phyloP scores from a whole-genome alignment of 176 grass and related monocot genomes.

The Oryza officinalis region DNA sequence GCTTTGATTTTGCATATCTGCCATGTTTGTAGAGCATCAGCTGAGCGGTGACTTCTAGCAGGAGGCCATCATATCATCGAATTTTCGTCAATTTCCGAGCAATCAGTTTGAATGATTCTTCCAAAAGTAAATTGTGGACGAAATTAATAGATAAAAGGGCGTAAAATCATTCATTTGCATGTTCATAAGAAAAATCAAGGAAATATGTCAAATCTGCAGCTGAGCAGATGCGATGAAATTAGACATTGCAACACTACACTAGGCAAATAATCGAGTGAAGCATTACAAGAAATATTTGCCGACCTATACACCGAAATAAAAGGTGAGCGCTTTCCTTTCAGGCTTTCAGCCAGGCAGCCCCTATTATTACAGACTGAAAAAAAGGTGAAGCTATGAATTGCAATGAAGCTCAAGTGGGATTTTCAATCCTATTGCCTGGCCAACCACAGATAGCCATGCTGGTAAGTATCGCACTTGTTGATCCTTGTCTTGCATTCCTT shows the following conservation, averaged over 20 bases:
- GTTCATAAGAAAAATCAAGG: neutral
- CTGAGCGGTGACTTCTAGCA: neutral
- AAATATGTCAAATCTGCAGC: neutral
- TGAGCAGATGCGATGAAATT: neutral
- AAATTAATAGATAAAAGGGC: neutral
- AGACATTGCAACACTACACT: slow-evolving; percentile 16
- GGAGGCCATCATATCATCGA: neutral
- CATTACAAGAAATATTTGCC: neutral
- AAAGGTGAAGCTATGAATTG: slow-evolving; percentile 31
- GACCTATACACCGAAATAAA: neutral
- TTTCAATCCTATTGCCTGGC: slow-evolving; percentile 74
- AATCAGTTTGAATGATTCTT: slow-evolving; percentile 5
- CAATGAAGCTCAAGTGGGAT: slow-evolving; percentile 64
- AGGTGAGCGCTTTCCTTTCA: neutral
- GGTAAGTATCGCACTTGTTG: slow-evolving; percentile 56
- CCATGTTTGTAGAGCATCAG: neutral
- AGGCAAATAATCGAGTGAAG: neutral
- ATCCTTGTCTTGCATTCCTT: slow-evolving; percentile 14
- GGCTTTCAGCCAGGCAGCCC: neutral
- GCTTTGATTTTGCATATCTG: neutral
- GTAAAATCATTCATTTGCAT: neutral
- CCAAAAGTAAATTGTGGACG: neutral
- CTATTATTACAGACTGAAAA: neutral
- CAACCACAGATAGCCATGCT: slow-evolving; percentile 78
- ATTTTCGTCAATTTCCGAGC: neutral